Evolutionary conservation across 805 yeast species (phyloP).

Genomic region (Vanderwaltozyma polyspora): DNA sequence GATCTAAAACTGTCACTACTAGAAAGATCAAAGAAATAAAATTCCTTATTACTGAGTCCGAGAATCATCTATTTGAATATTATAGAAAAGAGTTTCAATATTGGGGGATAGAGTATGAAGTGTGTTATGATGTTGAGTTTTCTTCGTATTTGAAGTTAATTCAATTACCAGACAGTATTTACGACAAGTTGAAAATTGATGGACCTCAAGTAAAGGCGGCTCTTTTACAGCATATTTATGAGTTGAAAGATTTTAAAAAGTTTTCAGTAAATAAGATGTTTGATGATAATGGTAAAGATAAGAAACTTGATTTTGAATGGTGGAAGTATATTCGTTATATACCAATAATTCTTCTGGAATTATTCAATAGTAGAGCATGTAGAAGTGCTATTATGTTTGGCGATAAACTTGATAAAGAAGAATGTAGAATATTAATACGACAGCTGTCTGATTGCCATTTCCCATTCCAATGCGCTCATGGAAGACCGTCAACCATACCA

Average conservation of each 20-base stretch:
- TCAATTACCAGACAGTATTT: slow-evolving; percentile 36
- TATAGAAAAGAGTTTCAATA: slow-evolving; percentile 21
- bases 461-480: slow-evolving; percentile 82
- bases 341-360: slow-evolving; percentile 41
- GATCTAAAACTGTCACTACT: slow-evolving; percentile 10
- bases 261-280: slow-evolving; percentile 2
- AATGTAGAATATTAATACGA: slow-evolving; percentile 36
- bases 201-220: slow-evolving; percentile 26
- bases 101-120: slow-evolving; percentile 36
- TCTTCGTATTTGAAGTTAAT: slow-evolving; percentile 21
- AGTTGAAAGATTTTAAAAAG: slow-evolving; percentile 28
- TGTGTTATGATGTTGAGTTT: background rate
- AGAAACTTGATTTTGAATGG: slow-evolving; percentile 30
- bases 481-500: slow-evolving; percentile 65
- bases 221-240: slow-evolving; percentile 35
- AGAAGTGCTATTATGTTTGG: slow-evolving; percentile 67
- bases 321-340: slow-evolving; percentile 30
- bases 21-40: slow-evolving; percentile 8
- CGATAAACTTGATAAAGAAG: slow-evolving; percentile 30
- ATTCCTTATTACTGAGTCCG: slow-evolving; percentile 20
- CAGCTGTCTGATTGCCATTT: slow-evolving; percentile 37
- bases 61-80: slow-evolving; percentile 24
- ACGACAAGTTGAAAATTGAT: slow-evolving; percentile 25
- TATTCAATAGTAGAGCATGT: slow-evolving; percentile 54
- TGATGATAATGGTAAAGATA: background rate